phyloP scores from a whole-genome alignment of 371 early-diverging fungal species.

The Mortierella polycephala region DNA sequence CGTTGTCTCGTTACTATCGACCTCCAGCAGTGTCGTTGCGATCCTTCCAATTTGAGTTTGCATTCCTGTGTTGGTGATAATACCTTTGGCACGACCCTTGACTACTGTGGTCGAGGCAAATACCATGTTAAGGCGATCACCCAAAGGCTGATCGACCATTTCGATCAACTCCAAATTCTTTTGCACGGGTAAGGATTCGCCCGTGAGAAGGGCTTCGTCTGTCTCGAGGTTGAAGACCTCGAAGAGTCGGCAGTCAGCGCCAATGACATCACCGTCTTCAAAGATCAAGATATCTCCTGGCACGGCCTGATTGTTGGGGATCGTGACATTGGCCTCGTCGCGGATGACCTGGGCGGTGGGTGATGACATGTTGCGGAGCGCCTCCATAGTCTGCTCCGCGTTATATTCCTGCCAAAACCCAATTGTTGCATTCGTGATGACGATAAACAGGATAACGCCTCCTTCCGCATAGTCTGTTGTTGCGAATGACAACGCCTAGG shows the following conservation, averaged over 20 bases:
- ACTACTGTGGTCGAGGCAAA: constrained; percentile 79
- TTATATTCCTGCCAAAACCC: constrained; percentile 91
- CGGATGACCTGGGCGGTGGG: constrained; percentile 84
- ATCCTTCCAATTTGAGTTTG: constrained; percentile 93
- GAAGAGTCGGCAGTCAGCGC: constrained; percentile 88
- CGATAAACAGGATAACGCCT: constrained; percentile 78
- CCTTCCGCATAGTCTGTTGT: constrained; percentile 73
- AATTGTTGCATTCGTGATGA: constrained; percentile 80
- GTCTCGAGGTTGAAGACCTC: constrained; percentile 86
- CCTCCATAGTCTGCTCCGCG: constrained; percentile 90
- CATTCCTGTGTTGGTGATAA: constrained; percentile 87
- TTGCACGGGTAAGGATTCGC: constrained; percentile 81
- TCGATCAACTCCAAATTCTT: constrained; percentile 62
- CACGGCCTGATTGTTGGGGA: constrained; percentile 80
- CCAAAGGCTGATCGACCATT: constrained; percentile 61
- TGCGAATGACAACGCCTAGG: constrained; percentile 62
- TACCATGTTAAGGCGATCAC: constrained; percentile 79
- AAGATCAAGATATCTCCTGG: constrained; percentile 86
- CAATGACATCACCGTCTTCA: constrained; percentile 89
- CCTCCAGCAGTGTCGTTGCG: constrained; percentile 81
- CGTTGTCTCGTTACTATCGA: constrained; percentile 70
- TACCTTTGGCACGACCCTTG: constrained; percentile 76
- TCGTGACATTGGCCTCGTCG: constrained; percentile 69
- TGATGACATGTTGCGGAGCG: constrained; percentile 82
- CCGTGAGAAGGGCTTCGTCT: constrained; percentile 91